Evolutionary conservation across 306 rosid species (phyloP), one percentile per base, ranked within the genome.

Genomic region (Cucurbita moschata): DNA sequence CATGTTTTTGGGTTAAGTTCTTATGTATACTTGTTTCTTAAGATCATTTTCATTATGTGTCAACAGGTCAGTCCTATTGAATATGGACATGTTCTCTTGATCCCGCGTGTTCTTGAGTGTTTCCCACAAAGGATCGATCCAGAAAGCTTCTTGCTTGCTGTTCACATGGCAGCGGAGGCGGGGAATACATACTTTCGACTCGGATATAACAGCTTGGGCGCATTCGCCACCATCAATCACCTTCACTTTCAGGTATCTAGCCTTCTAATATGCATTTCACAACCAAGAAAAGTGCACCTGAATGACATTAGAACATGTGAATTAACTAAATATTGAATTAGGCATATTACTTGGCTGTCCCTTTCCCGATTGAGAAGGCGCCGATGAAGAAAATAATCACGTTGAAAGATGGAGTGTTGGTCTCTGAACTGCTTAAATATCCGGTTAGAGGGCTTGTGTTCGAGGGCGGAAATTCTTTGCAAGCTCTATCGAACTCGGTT

Each of bases 141-240:
- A 0, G 88, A 90, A 37, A 90, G 91, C 93, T 77, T 90, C 77
- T 77, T 84, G 80, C 96, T 92, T 72, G 98, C 98, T 7, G 86
- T 92, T 77, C 86, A 87, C 78, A 88, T 92, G 98, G 96, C 96
- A 0, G 87, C 56, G 2, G 98, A 87, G 85, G 98, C 96, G 2
- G 86, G 82, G 21, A 87, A 78, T 76, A 86, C 91, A 0, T 87
- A 87, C 81, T 92, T 92, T 61, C 88, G 98, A 15, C 43, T 92
- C 81, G 98, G 98, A 70, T 92, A 92, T 84, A 92, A 92, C 85
- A 92, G 98, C 85, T 80, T 92, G 77, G 98, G 98, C 63, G 98
- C 98, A 51, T 92, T 92, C 74, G 96, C 98, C n/a, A 92, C 98
- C 40, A 92, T 92, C 83, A 92, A 92, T 79, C 98, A 92, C 84